Percentiles rank a stretch among this genome's conserved stretches.
phyloP scores from a whole-genome alignment of 768 basidiomycete species.

The Boletus bicolor region DNA sequence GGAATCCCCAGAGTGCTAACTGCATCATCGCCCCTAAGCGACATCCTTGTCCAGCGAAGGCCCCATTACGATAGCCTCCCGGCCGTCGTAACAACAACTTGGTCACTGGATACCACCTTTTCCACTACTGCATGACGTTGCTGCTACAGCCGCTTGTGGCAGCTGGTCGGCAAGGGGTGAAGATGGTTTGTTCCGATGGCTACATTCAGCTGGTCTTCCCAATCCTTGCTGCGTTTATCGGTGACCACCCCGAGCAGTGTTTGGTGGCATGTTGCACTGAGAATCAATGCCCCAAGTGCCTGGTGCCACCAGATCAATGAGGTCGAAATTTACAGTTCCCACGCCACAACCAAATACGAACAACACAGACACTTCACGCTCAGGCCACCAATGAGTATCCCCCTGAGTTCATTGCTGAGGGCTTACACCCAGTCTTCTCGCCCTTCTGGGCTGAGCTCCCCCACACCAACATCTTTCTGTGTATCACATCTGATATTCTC shows the following conservation, averaged over 20 bases:
- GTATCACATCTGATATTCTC: not conserved
- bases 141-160: not conserved
- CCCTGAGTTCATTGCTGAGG: not conserved
- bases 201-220: not conserved
- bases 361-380: not conserved
- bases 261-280: not conserved
- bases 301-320: not conserved
- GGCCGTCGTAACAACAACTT: no score
- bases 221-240: not conserved
- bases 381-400: not conserved
- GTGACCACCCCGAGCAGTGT: slow-evolving; percentile 1
- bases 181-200: slow-evolving; percentile 7
- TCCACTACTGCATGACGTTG: slow-evolving; percentile 5
- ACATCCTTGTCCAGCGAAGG: no score
- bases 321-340: not conserved
- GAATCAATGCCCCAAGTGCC: not conserved
- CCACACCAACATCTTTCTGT: not conserved
- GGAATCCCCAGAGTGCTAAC: no score
- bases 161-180: not conserved
- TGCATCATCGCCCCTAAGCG: no score
- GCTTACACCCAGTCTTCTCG: not conserved
- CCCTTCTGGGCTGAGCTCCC: slow-evolving; percentile 3
- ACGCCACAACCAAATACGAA: not conserved
- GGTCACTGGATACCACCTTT: not conserved
- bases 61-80: no score